Evolutionary conservation across 108 stramenopile genomes (phyloP), one percentile per base, ranked within the genome.

Genomic region (Conticribra weissflogii): DNA sequence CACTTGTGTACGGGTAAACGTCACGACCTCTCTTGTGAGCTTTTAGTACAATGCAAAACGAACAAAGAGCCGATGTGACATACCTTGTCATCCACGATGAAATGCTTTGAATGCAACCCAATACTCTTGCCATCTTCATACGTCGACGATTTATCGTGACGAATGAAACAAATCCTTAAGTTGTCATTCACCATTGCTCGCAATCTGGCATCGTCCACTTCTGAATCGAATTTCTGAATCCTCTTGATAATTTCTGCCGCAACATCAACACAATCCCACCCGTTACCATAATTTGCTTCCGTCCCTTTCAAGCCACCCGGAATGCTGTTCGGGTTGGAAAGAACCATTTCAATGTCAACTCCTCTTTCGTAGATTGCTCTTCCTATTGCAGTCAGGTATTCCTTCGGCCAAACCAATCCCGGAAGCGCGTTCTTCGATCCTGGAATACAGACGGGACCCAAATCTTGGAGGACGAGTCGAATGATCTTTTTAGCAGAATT

Each of bases 201-300:
- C 22, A 82, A 36, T 23, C 30, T 59, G 18, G 44, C 76, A 63
- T 78, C 72, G 27, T 78, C 57, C 15, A 71, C 76, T 2, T 66
- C 41, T 2, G 50, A 30, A 27, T 81, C 74, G 21, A 58, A 41
- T 22, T 82, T 78, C 47, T 78, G 47, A 15, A 82, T 82, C 8
- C 55, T 25, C 51, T 82, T 78, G 58, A 82, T 63, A 54, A 82
- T 82, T 55, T 82, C 81, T 21, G 81, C 71, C 2, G 81, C 81
- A 0, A 88, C 87, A 79, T 88, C 87, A 3, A 73, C 77, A 48
- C 84, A 85, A 33, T 64, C 59, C 86, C 87, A 88, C 30, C 87
- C 87, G 58, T 84, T 84, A 7, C 87, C 84, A 58, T 85, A 88
- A 33, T 70, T 59, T 17, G 85, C 85, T 54, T 84, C 87, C 3